phyloP scores from a whole-genome alignment of 2,329 filamentous ascomycete species.

The Gyromitra esculenta region DNA sequence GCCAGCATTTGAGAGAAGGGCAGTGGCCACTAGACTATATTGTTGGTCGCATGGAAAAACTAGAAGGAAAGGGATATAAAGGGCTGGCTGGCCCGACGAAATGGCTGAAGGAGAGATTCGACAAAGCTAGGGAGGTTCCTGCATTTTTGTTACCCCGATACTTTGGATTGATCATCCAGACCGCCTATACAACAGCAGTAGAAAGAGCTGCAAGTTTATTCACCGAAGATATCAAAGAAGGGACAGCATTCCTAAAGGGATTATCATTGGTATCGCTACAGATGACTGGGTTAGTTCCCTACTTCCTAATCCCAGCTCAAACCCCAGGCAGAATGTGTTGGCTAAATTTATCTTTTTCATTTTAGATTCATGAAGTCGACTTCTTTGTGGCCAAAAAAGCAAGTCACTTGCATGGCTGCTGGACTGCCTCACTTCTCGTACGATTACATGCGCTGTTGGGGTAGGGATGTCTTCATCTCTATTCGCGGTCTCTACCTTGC shows the following conservation, averaged over 20 bases:
- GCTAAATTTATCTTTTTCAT: conserved; percentile 12
- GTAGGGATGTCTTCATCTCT: conserved; percentile 95
- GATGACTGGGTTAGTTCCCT: conserved; percentile 75
- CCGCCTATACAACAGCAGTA: conserved; percentile 84
- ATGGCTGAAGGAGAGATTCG: conserved; percentile 86
- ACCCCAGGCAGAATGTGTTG: background rate
- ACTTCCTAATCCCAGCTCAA: background rate
- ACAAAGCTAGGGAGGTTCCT: conserved; percentile 84
- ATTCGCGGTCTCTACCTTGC: conserved; percentile 90
- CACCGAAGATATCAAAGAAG: conserved; percentile 77
- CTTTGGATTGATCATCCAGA: conserved; percentile 87
- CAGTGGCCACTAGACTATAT: conserved; percentile 94
- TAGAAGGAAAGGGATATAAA: conserved; percentile 70
- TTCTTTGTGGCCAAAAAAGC: conserved; percentile 85
- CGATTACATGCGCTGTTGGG: conserved; percentile 96
- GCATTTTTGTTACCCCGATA: conserved; percentile 91
- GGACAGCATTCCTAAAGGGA: conserved; percentile 88
- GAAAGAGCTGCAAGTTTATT: conserved; percentile 82
- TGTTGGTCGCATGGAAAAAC: conserved; percentile 77
- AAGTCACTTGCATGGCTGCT: conserved; percentile 86
- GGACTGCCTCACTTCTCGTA: conserved; percentile 93
- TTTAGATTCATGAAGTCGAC: conserved; percentile 73
- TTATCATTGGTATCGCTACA: conserved; percentile 92
- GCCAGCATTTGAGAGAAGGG: conserved; percentile 88
- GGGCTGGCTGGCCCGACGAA: conserved; percentile 72